phyloP scores from a whole-genome alignment of 495 filamentous ascomycete genomes.

The Ascodesmis nigricans region DNA sequence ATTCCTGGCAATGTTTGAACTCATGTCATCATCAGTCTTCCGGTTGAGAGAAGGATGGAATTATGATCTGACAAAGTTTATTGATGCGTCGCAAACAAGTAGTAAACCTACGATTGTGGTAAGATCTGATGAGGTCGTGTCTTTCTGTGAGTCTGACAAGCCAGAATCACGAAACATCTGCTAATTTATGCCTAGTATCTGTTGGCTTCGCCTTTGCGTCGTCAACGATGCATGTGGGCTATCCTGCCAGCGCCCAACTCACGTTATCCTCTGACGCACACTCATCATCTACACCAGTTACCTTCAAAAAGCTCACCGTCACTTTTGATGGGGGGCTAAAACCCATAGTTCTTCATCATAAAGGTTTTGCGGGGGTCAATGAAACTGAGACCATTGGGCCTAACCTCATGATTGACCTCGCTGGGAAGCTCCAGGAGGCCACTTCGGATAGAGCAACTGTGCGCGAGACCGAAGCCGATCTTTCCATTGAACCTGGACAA shows the following conservation, averaged over 20 bases:
- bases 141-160: conserved; percentile 34
- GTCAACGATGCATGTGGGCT: conserved; percentile 63
- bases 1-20: conserved; percentile 65
- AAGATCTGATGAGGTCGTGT: conserved; percentile 41
- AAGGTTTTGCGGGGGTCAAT: too few species aligned
- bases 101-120: conserved; percentile 43
- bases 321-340: conserved; percentile 47
- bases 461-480: conserved; percentile 40
- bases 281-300: conserved; percentile 36
- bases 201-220: conserved; percentile 52
- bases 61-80: conserved; percentile 51
- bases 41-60: conserved; percentile 36
- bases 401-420: too few species aligned
- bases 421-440: too few species aligned
- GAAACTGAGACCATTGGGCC: too few species aligned
- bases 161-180: neutral
- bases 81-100: conserved; percentile 32
- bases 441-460: too few species aligned
- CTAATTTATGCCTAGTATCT: conserved; percentile 29
- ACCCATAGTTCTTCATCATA: conserved; percentile 29
- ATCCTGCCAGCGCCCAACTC: conserved; percentile 51
- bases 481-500: conserved; percentile 46
- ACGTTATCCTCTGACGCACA: conserved; percentile 48
- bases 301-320: conserved; percentile 40
- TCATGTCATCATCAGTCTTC: conserved; percentile 41